These are phyloP conservation scores for Citrus cavaleriei DNA, from an alignment of 345 rosid genomes.

Conservation along the genomic window DNA sequence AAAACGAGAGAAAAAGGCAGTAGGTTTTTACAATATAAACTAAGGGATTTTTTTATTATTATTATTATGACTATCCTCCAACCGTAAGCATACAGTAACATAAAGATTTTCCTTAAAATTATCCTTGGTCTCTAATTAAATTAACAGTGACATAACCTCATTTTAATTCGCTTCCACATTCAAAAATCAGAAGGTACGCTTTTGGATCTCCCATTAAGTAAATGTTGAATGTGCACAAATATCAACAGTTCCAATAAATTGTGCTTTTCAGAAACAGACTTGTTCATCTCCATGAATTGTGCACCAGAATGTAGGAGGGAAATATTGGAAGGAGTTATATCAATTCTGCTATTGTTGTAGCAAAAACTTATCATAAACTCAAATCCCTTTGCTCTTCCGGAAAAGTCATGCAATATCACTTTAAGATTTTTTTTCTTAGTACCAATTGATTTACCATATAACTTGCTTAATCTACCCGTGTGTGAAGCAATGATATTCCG, in stretches of 20 bases:
- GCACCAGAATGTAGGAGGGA: slow-evolving; percentile 60
- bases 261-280: slow-evolving; percentile 22
- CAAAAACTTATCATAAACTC: slow-evolving; percentile 79
- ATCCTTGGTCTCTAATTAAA: too few species aligned
- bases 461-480: slow-evolving; percentile 59
- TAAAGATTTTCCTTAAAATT: too few species aligned
- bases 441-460: slow-evolving; percentile 53
- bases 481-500: slow-evolving; percentile 65
- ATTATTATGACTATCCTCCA: too few species aligned
- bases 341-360: slow-evolving; percentile 53
- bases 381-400: slow-evolving; percentile 72
- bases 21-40: too few species aligned
- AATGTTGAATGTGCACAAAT: too few species aligned
- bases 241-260: slow-evolving; percentile 40
- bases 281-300: slow-evolving; percentile 67
- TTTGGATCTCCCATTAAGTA: too few species aligned
- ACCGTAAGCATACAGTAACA: too few species aligned
- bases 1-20: too few species aligned
- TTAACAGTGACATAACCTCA: too few species aligned
- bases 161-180: too few species aligned
- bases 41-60: too few species aligned
- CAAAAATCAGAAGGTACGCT: too few species aligned
- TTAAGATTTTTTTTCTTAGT: slow-evolving; percentile 38
- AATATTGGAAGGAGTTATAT: slow-evolving; percentile 53
- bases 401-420: slow-evolving; percentile 81